Base-by-base conservation (phyloP, 2,329 filamentous ascomycete species). In the Hortaea werneckii region DNA sequence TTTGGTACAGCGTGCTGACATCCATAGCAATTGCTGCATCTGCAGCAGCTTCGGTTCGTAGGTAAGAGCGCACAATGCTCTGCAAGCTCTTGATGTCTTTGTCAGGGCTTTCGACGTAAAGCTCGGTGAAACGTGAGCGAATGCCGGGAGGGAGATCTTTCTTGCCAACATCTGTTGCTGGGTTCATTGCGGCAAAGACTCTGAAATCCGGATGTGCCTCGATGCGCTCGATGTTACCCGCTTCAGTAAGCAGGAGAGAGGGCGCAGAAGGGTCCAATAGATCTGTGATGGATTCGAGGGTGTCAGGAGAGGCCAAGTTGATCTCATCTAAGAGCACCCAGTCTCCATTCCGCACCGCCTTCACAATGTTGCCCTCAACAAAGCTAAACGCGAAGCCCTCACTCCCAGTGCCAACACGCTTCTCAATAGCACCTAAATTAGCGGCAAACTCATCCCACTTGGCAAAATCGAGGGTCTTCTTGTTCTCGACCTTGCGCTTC, bases 151-250 rank as follows among this genome's bases (percentile, higher is more conserved):
- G 88, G 11, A 99, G 71, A 64, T 98, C 92, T 46, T 90, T 83
- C 68, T 98, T 99, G 50, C 94, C 92, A 46, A 95, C 82, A 69
- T 99, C 92, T 3, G 92, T 98, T 5, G 92, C 92, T 29, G 92
- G 92, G 60, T 99, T 99, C 92, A 99, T 99, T 28, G 94, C 92
- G 43, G 87, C 94, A 61, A 99, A 98, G 10, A 99, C 85, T 35
- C 92, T 82, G 64, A 99, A 98, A 53, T 95, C 82, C 0, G 87
- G 83, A 64, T 98, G 90, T 0, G 89, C 92, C 50, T 82, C 76
- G 32, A 98, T 82, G 53, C 89, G 80, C 64, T 96, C 87, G 38
- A 95, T 87, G 55, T 92, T 88, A 34, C 92, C 92, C 35, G 88
- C 92, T 68, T 99, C 92, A 0, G 89, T 89, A 6, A 99, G 75